Conservation (phyloP, 306 rosid species). For the Parietaria judaica region DNA sequence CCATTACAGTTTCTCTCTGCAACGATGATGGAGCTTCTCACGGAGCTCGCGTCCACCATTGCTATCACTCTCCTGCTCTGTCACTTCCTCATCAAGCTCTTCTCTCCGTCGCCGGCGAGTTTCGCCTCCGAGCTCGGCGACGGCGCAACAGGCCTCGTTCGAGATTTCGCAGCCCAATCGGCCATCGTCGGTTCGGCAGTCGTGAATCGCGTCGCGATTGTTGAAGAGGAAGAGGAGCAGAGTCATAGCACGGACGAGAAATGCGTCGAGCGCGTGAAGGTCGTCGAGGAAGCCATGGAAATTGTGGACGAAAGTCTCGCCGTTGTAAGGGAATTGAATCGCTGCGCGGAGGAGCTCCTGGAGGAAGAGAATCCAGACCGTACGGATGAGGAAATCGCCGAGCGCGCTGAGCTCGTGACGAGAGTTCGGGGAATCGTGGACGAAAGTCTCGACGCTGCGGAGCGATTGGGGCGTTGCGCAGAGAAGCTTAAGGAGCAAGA, state of each 20-base stretch:
- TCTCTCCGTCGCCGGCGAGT: slow-evolving; percentile 15
- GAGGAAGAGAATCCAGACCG: not conserved
- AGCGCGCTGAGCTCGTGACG: slow-evolving; percentile 20
- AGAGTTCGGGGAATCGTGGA: not conserved
- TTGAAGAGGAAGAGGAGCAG: slow-evolving; percentile 13
- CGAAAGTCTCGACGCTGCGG: not conserved
- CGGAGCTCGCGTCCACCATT: slow-evolving; percentile 32
- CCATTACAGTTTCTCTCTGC: not conserved
- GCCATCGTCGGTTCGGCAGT: slow-evolving; percentile 20
- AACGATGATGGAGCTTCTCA: slow-evolving; percentile 42
- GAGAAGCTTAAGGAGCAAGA: no score
- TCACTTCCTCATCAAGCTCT: slow-evolving; percentile 27
- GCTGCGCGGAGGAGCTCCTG: no score
- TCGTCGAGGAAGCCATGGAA: slow-evolving; percentile 10
- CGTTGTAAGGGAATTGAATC: not conserved
- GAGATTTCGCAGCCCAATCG: slow-evolving; percentile 18
- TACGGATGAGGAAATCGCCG: slow-evolving; percentile 10
- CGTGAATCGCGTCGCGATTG: slow-evolving; percentile 23
- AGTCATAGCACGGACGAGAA: slow-evolving; percentile 9
- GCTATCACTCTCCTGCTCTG: slow-evolving; percentile 36
- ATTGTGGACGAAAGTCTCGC: not conserved
- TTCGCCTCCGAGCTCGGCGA: slow-evolving; percentile 3
- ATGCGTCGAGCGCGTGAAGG: slow-evolving; percentile 13
- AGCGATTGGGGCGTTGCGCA: not conserved
- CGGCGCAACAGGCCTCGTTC: slow-evolving; percentile 4